Evolutionary conservation across 768 basidiomycete genomes (phyloP), one percentile per base, ranked within the genome.

Genomic region (Lanmaoa pseudosensibilis): DNA sequence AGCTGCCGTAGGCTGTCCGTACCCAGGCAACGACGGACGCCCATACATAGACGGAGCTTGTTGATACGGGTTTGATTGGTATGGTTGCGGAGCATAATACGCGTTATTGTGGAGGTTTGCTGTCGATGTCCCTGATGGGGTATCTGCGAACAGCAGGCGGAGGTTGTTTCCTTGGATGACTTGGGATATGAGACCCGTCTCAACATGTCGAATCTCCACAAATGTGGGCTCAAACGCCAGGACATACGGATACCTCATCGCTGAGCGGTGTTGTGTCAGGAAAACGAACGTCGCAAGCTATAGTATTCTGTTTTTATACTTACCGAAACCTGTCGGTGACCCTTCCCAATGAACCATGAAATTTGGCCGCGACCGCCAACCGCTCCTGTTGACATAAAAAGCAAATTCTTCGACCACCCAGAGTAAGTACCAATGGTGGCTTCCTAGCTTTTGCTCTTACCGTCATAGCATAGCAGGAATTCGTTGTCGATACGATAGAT

Each of bases 271-370:
- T 19, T 32, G 6, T 21, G 25, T 68, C 34, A 67, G 54, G 23
- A 39, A 32, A 46, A 54, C 34, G 43, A 15, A 25, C 11, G 13
- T 40, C 25, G 5, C 38, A 59, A 46, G 21, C 33, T 15, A 50
- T 19, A 38, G n/a, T n/a, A 19, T 34, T 18, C 15, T 38, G 23
- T 19, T 36, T 33, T 32, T 27, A n/a, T 3, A 75, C 92, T 67
- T 70, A 97, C 96, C 97, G 66, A 99, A 98, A 37, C 90, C 88
- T 6, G 92, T 92, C 0, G 97, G 97, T 43, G 79, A 80, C 10
- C 97, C 97, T 73, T 98, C 96, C 97, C 97, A 99, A 60, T 91
- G 82, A 15, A 98, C 92, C 82, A 95, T 92, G 78, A 98, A 98
- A 55, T 92, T 87, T 59, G 84, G 88, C 50, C 92, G 79, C 47